These are phyloP conservation scores for Elaphomyces granulatus DNA, from an alignment of 495 filamentous ascomycete genomes.

Conservation along the genomic window DNA sequence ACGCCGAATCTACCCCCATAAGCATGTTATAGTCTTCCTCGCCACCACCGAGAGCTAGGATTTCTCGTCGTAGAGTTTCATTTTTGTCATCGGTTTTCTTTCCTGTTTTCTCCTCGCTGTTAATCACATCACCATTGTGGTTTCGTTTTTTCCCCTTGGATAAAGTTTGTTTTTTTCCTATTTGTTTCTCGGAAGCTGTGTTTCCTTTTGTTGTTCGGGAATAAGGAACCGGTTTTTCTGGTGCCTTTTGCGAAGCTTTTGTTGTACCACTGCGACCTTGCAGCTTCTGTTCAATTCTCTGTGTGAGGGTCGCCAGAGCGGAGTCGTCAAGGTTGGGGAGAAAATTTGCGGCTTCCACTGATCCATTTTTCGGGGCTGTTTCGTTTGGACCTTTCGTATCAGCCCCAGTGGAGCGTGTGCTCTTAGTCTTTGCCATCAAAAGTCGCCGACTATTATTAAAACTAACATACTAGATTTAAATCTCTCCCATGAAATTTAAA, in stretches of 20 bases:
- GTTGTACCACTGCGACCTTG: slow-evolving; percentile 18
- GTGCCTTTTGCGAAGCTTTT: slow-evolving; percentile 23
- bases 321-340: slow-evolving; percentile 42
- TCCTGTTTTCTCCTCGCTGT: slow-evolving; percentile 16
- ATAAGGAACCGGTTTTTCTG: slow-evolving; percentile 8
- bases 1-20: slow-evolving; percentile 44
- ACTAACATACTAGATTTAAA: too few species aligned
- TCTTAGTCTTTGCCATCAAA: slow-evolving; percentile 29
- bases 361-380: slow-evolving; percentile 9
- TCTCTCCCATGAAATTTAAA: too few species aligned
- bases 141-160: slow-evolving; percentile 33
- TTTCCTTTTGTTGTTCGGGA: slow-evolving; percentile 19
- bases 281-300: slow-evolving; percentile 45
- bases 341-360: slow-evolving; percentile 8
- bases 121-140: slow-evolving; percentile 37
- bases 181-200: slow-evolving; percentile 10
- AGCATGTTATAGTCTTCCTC: slow-evolving; percentile 60
- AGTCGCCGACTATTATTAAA: too few species aligned
- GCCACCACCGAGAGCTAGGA: slow-evolving; percentile 61
- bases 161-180: slow-evolving; percentile 16
- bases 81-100: slow-evolving; percentile 9
- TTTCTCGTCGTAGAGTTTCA: slow-evolving; percentile 48
- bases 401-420: slow-evolving; percentile 26
- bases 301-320: slow-evolving; percentile 47
- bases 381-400: slow-evolving; percentile 11